phyloP scores from a whole-genome alignment of 108 stramenopile genomes.

The Bacterosira constricta region DNA sequence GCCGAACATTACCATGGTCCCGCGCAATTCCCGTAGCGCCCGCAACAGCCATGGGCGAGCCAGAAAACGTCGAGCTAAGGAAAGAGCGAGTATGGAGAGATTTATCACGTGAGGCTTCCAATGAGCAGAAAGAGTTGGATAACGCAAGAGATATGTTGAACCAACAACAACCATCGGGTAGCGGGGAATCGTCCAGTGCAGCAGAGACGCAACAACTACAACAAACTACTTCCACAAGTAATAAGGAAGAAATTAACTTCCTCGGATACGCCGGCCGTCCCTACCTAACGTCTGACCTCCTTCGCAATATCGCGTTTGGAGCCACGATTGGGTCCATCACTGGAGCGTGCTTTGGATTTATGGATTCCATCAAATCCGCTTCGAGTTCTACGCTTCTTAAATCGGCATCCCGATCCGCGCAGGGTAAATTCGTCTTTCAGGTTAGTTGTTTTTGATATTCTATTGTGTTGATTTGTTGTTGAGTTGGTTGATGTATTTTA shows the following conservation, averaged over 20 bases:
- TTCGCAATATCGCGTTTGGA: constrained; percentile 76
- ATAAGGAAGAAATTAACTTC: constrained; percentile 19
- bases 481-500: too few relatives aligned
- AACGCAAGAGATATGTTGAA: not conserved
- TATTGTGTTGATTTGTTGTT: too few relatives aligned
- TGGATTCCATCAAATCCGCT: constrained; percentile 82
- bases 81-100: constrained; percentile 74
- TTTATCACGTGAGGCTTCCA: constrained; percentile 67
- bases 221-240: not conserved
- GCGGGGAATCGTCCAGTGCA: not conserved
- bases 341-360: constrained; percentile 87
- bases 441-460: too few relatives aligned
- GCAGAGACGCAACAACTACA: constrained; percentile 19
- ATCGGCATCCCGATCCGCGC: constrained; percentile 73
- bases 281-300: constrained; percentile 64
- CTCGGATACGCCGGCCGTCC: constrained; percentile 43
- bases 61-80: constrained; percentile 51
- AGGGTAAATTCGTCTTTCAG: constrained; percentile 74
- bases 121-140: constrained; percentile 37
- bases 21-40: constrained; percentile 39
- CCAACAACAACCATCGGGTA: not conserved
- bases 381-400: constrained; percentile 60
- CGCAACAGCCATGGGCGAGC: constrained; percentile 32
- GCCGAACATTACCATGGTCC: constrained; percentile 81
- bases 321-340: constrained; percentile 81